Evolutionary conservation across 2,329 filamentous ascomycete genomes (phyloP), one percentile per base, ranked within the genome.

Genomic region (Apiospora pterosperma): DNA sequence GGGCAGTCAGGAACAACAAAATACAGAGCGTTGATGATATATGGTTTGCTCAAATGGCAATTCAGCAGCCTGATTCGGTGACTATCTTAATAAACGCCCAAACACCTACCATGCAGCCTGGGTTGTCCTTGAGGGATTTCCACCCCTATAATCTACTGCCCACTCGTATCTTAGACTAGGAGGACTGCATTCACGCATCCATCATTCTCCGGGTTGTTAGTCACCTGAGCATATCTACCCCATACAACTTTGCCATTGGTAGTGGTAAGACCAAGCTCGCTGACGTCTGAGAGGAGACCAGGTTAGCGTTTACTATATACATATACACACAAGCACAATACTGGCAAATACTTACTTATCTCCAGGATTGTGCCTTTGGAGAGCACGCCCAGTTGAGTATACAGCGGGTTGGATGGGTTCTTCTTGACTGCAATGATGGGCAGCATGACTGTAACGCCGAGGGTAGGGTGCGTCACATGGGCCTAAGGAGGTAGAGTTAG

Each of bases 221-320:
- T 80, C 36, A 78, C 71, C 67, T 76, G 71, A 16, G 70, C 72
- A 66, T 72, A 69, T 2, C 41, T 19, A 2, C 92, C 93, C 94
- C 94, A 97, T 7, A 95, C 92, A 10, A 97, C 92, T 81, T 97
- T 97, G 68, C 96, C 96, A 67, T 89, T 90, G 1, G 94, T 90
- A 3, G 96, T 98, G 19, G 96, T 93, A 67, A 98, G 82, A 8
- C 62, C 62, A 3, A 63, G 80, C 77, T 99, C 96, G 64, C 87
- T 91, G 36, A 97, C 93, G 76, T 99, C n/a, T n/a, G n/a, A n/a
- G n/a, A n/a, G n/a, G n/a, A n/a, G n/a, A n/a, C n/a, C n/a, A n/a
- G n/a, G n/a, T n/a, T n/a, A n/a, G n/a, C n/a, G n/a, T n/a, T n/a
- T n/a, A n/a, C n/a, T n/a, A n/a, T n/a, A n/a, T n/a, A n/a, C n/a